Base-by-base conservation (phyloP, 805 yeast species). In the Saccharomycopsis sp. region DNA sequence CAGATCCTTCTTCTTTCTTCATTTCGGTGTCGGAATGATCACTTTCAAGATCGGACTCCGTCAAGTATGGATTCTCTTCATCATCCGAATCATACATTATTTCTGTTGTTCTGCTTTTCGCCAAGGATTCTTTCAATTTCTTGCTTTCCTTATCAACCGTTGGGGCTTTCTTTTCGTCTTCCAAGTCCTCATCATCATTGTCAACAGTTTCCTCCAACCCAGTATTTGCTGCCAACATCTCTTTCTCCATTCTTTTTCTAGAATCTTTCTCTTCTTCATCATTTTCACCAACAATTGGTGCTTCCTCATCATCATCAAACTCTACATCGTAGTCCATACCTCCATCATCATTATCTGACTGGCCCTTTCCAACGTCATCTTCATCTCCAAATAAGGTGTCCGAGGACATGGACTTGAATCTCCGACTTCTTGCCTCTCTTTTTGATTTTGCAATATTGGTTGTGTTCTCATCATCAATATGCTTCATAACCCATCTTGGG, bases 261-360 rank as follows among this genome's bases (percentile, higher is more conserved):
- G 87, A 82, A 48, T 86, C 82, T 58, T 82, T 87, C 58, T 85
- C 83, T 55, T 92, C 97, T 54, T 92, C 96, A 55, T 89, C 97
- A 47, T 88, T 77, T 19, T 43, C 23, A 9, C 32, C 43, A 12
- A 42, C 69, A 69, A 89, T 76, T 45, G 92, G 83, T 21, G 98
- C 98, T 1, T 97, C 97, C 58, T 89, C 98, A 63, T 92, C 98
- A 59, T 92, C 98, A 60, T 92, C 98, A 61, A 92, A 92, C 58
- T 88, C 96, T 58, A 92, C 97, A 52, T 92, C 96, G 54, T 70
- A 89, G 62, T 89, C 98, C 53, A 92, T 64, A 55, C 87, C 96
- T 50, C 88, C 96, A 49, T 83, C 86, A 43, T 86, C 95, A 8
- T 86, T 79, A 50, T 77, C 85, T 46, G 75, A 55, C 30, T 65